phyloP scores from a whole-genome alignment of 2,329 filamentous ascomycete genomes.

The Fusarium sp. region DNA sequence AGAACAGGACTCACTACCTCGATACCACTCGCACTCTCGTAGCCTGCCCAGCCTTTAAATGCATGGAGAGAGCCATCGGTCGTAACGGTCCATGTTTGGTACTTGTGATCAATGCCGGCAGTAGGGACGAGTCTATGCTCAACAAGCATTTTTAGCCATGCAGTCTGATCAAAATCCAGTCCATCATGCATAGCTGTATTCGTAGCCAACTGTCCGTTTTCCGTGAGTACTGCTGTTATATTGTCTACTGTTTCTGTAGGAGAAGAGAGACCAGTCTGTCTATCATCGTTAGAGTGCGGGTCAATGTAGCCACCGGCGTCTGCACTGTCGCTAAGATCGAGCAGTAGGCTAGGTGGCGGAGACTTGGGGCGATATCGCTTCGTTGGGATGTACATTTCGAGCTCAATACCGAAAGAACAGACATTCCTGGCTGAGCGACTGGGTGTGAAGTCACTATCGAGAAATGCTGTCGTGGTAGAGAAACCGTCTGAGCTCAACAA shows the following conservation, averaged over 20 bases:
- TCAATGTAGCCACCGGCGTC: background rate
- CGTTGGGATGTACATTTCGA: slow-evolving; percentile 29
- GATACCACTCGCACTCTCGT: slow-evolving; percentile 7
- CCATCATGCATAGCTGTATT: background rate
- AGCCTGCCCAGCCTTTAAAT: slow-evolving; percentile 7
- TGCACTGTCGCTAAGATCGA: background rate
- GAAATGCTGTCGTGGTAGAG: background rate
- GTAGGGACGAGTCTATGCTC: background rate
- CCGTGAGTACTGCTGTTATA: background rate
- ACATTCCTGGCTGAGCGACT: background rate
- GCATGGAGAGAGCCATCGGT: slow-evolving; percentile 2
- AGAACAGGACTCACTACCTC: slow-evolving; percentile 31
- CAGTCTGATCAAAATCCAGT: background rate
- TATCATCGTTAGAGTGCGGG: slow-evolving; percentile 18
- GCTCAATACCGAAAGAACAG: slow-evolving; percentile 39
- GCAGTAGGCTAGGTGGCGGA: background rate
- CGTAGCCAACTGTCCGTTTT: background rate
- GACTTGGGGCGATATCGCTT: background rate
- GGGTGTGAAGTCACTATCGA: background rate
- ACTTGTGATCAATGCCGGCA: background rate
- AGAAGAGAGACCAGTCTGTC: background rate
- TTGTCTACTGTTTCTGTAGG: background rate
- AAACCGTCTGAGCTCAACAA: background rate
- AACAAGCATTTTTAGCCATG: slow-evolving; percentile 12
- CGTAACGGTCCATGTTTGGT: slow-evolving; percentile 27